Percentiles rank a stretch among this genome's conserved stretches.
Conservation (phyloP, 257 asterid genomes). For the Primulina eburnea region DNA sequence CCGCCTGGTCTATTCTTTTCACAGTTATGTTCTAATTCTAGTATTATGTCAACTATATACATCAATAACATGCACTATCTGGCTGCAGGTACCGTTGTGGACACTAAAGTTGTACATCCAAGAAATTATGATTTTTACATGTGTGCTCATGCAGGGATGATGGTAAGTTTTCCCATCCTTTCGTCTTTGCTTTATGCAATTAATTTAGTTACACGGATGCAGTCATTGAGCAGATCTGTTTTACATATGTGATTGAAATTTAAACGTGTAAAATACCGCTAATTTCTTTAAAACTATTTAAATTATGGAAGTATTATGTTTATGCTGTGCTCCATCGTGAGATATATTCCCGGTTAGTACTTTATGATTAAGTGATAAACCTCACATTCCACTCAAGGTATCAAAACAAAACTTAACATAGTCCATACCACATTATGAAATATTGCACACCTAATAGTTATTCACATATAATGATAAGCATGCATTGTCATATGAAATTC, state of each 20-base stretch:
- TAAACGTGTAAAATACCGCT: background rate
- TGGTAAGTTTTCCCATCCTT: conserved; percentile 46
- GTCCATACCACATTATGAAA: too few species aligned
- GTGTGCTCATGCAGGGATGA: conserved; percentile 85
- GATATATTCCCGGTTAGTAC: too few species aligned
- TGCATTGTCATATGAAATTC: too few species aligned
- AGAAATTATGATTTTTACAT: conserved; percentile 74
- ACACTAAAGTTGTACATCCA: conserved; percentile 74
- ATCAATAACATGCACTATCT: conserved; percentile 23
- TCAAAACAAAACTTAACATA: too few species aligned
- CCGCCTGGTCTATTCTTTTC: conserved; percentile 60
- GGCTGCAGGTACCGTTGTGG: conserved; percentile 78
- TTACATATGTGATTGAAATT: background rate
- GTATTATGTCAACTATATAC: conserved; percentile 11
- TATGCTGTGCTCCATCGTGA: background rate
- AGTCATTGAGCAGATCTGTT: background rate
- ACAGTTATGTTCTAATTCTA: conserved; percentile 8
- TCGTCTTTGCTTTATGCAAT: conserved; percentile 4
- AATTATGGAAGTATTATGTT: background rate
- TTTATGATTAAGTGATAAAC: too few species aligned
- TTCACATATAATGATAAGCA: too few species aligned
- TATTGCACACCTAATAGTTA: too few species aligned
- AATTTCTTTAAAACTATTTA: background rate
- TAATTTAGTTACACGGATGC: background rate
- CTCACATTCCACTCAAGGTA: too few species aligned